Percentiles rank a stretch among this genome's conserved stretches.
phyloP scores from a whole-genome alignment of 371 early-diverging fungal genomes.

The Rhizomucor pusillus region DNA sequence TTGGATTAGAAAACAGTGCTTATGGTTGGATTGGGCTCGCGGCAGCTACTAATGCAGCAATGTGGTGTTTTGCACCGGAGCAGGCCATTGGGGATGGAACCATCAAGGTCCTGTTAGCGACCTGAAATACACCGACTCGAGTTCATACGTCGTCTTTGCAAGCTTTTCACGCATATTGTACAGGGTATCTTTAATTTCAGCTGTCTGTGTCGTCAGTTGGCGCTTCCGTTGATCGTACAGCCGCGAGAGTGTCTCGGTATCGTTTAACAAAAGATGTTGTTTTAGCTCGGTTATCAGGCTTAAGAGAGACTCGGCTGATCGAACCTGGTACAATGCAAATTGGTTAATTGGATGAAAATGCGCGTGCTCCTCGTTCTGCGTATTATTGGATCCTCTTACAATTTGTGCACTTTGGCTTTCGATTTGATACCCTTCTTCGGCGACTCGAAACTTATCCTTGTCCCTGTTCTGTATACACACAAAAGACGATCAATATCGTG shows the following conservation, averaged over 20 bases:
- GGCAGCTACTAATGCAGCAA: too few species aligned
- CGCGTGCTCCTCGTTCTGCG: not conserved
- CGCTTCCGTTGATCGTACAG: constrained; percentile 33
- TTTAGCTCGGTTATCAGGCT: constrained; percentile 66
- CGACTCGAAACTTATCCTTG: constrained; percentile 70
- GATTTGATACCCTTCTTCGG: constrained; percentile 72
- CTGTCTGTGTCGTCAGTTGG: constrained; percentile 23
- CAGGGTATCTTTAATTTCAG: constrained; percentile 32
- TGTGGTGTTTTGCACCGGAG: too few species aligned
- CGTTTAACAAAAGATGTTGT: constrained; percentile 65
- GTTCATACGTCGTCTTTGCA: constrained; percentile 35
- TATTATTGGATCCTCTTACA: constrained; percentile 31
- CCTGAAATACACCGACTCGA: constrained; percentile 44
- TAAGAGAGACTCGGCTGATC: constrained; percentile 64
- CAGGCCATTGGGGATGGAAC: too few species aligned
- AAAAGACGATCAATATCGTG: not conserved
- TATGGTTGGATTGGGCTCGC: too few species aligned
- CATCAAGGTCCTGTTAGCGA: constrained; percentile 35
- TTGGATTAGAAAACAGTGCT: too few species aligned
- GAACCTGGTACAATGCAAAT: constrained; percentile 32
- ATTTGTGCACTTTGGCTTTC: constrained; percentile 72
- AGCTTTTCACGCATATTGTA: constrained; percentile 29
- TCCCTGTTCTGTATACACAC: constrained; percentile 34
- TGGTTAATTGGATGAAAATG: not conserved
- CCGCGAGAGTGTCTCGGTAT: constrained; percentile 60